Base-by-base conservation (phyloP, 352 stramenopile species). In the Phytopythium kandeliae region DNA sequence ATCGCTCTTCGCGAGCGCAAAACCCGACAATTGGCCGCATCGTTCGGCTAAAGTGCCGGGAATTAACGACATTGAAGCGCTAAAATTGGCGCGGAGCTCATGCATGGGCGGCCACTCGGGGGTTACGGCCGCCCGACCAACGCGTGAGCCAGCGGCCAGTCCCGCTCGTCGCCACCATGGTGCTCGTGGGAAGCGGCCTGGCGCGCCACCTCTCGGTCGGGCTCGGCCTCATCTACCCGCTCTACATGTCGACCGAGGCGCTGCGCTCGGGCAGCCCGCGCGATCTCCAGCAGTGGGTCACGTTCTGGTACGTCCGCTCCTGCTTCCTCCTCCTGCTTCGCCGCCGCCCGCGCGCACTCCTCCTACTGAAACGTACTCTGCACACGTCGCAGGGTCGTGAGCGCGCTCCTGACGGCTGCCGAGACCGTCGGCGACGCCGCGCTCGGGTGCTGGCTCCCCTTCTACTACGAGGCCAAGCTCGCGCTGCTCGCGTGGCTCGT, bases 401-500 rank as follows among this genome's bases (percentile, higher is more conserved):
- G 85, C 24, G 78, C 76, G 3, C 40, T 83, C 15, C 86, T 87
- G 45, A 73, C 65, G 61, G 65, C 67, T 0, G 55, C 81, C 5
- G 78, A 90, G 60, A 69, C 74, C 33, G 64, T 89, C 21, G 71
- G 71, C 22, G 78, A 87, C 56, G 74, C 69, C 0, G 51, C 74
- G 43, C 66, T 86, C 24, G 58, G 56, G 2, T 65, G 60, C 0
- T 89, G 74, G 72, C 43, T 89, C 46, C 76, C 78, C 8, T 81
- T 90, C 57, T 90, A 90, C 63, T 75, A 73, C 19, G 78, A 88
- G 50, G 70, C 72, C 55, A 90, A 90, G 62, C 71, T 90, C 51
- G 65, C 67, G 42, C 54, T 84, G 16, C 52, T 90, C n/a, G 66
- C 71, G 25, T 90, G 78, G 78, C 70, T 90, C 25, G 78, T 83